Base-by-base conservation (phyloP, 2,329 filamentous ascomycete species). In the Aspergillus pseudonomiae region DNA sequence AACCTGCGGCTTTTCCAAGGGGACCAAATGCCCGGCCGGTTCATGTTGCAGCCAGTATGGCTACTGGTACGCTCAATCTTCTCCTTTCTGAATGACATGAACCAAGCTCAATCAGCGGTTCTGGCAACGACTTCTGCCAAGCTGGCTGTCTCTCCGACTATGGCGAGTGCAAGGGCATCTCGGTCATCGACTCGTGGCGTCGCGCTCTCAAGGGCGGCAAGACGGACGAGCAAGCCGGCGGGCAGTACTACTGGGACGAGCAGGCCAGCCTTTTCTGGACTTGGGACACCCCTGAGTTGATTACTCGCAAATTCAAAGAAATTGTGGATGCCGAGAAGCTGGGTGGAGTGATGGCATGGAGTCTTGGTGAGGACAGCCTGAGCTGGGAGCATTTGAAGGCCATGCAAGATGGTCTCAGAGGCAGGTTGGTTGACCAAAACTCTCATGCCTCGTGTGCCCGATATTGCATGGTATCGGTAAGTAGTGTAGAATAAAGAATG, bases 301-400 rank as follows among this genome's bases (percentile, higher is more conserved):
- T 93, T 58, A 68, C 74, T 12, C 78, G 80, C 62, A 93, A 93
- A 78, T 86, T 92, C 63, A 77, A 82, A 4, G 74, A 83, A 6
- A 83, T 93, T 41, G 81, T 91, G 3, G 78, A 81, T 34, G 79
- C 80, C 39, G 83, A 84, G 71, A 75, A 79, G 1, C 75, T 93
- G 0, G 90, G 90, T 1, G 91, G 91, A 19, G 86, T 91, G 5
- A 91, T 93, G 83, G 89, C 90, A 0, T 93, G 90, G 90, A 89
- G 88, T 26, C 71, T 93, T 62, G 90, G 89, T 2, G 89, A 92
- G 76, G 90, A 93, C 70, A 80, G 74, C 14, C 71, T 75, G 32
- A 68, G 78, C 34, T 84, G 77, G 72, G 73, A 66, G 48, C 83
- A 84, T 69, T 62, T 86, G 11, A 72, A 74, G 63, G 77, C 78